Base-by-base conservation (phyloP, 1,284 basidiomycete species). In the Puccinia horiana region DNA sequence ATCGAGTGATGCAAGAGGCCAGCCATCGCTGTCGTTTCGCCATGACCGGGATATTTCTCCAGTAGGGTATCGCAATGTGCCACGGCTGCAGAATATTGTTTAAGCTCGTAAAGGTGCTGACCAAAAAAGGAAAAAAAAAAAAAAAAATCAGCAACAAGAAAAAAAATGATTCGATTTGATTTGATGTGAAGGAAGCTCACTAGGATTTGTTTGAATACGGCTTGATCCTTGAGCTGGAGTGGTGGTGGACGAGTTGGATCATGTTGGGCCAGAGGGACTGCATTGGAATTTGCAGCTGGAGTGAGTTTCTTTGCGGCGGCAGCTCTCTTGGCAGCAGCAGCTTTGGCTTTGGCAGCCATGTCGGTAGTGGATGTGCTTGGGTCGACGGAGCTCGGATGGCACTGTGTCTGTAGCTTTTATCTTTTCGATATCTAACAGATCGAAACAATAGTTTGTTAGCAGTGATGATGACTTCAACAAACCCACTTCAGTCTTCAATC, bases 1-100 rank as follows among this genome's bases (percentile, higher is more conserved):
- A 94, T 92, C 84, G 94, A 93, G 12, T 92, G 92, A 81, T 95
- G 88, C 76, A 96, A 89, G 75, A 98, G 91, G 1, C 95, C 95
- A 87, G 96, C 96, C 93, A 98, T 94, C 85, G 93, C 94, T 85
- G 95, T 88, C 32, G 95, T 95, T 88, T 98, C 95, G 96, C 95
- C 97, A 91, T 98, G 95, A 79, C 97, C 93, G 0, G 97, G 95
- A 85, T 92, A 91, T 89, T 96, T 97, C 89, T 95, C 96, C 87
- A 99, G 91, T 86, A 99, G 96, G 85, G 92, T 90, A 88, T 99
- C 96, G 0, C 95, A 94, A 12, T 93, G 92, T 88, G 98, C 98
- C 85, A 94, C 89, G 54, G 93, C 96, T 85, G 94, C 94, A 86
- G 94, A 93, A 87, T 96, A 92, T 87, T 95, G 93, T 86, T 93